These are phyloP conservation scores for Globisporangium ultimum DNA, from an alignment of 352 stramenopile genomes.

Conservation along the genomic window DNA sequence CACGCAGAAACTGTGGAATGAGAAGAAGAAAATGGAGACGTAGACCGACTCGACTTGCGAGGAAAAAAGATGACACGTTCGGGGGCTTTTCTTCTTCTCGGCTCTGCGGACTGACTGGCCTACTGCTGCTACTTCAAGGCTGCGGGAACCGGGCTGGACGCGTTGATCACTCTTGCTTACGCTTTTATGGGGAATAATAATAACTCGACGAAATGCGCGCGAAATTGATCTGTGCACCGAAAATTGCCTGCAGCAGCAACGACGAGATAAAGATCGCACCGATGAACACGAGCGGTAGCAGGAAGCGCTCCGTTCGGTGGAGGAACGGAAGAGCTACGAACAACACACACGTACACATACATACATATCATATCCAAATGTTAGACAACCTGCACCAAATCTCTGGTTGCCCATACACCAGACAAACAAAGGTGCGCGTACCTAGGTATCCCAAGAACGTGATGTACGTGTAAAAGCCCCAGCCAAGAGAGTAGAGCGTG, in stretches of 20 bases:
- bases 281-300: slow-evolving; percentile 83
- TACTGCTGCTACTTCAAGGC: neutral
- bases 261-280: slow-evolving; percentile 74
- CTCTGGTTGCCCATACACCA: too few relatives aligned
- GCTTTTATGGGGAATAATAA: slow-evolving; percentile 66
- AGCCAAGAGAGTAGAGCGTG: slow-evolving; percentile 91
- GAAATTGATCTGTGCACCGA: slow-evolving; percentile 67
- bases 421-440: slow-evolving; percentile 22
- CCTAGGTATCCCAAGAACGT: slow-evolving; percentile 97
- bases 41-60: too few relatives aligned
- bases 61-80: too few relatives aligned
- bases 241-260: slow-evolving; percentile 72
- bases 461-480: slow-evolving; percentile 97
- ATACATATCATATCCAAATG: neutral
- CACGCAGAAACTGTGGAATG: too few relatives aligned
- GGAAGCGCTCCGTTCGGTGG: slow-evolving; percentile 87
- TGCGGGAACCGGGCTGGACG: neutral
- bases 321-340: slow-evolving; percentile 85
- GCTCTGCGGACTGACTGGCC: neutral
- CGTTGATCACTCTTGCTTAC: neutral
- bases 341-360: neutral
- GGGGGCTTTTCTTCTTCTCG: too few relatives aligned
- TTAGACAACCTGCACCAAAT: too few relatives aligned
- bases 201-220: slow-evolving; percentile 69
- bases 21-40: too few relatives aligned